Conservation (phyloP, 1,284 basidiomycete genomes). For the Clitocybe nebularis region DNA sequence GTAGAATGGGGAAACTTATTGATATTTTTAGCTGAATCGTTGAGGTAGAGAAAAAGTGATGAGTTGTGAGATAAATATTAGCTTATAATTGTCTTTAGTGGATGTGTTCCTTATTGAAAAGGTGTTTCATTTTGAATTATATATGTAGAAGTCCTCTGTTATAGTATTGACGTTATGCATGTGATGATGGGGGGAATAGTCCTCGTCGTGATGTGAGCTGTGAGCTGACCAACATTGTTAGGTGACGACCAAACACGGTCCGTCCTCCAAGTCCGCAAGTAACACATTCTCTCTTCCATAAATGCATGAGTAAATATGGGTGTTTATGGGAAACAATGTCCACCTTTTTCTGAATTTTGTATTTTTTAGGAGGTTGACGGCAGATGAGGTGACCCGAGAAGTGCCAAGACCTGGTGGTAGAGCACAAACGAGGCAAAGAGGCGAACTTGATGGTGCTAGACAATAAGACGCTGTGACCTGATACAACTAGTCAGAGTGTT, state of each 20-base stretch:
- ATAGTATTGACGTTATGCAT: no score
- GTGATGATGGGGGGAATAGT: no score
- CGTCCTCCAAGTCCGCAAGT: slow-evolving; percentile 47
- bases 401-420: slow-evolving; percentile 38
- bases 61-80: no score
- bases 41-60: no score
- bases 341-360: slow-evolving; percentile 45
- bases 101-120: no score
- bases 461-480: slow-evolving; percentile 60
- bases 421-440: slow-evolving; percentile 53
- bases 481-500: slow-evolving; percentile 1
- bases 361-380: slow-evolving; percentile 42
- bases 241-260: slow-evolving; percentile 54
- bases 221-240: no score
- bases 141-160: no score
- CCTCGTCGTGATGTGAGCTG: no score
- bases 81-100: no score
- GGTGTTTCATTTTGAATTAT: no score
- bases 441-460: slow-evolving; percentile 57
- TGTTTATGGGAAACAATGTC: slow-evolving; percentile 10
- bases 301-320: neutral
- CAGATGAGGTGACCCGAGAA: slow-evolving; percentile 37
- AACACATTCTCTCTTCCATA: slow-evolving; percentile 45
- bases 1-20: no score
- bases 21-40: no score